These are phyloP conservation scores for Yamadazyma tumulicola DNA, from an alignment of 805 yeast species.

Conservation along the genomic window DNA sequence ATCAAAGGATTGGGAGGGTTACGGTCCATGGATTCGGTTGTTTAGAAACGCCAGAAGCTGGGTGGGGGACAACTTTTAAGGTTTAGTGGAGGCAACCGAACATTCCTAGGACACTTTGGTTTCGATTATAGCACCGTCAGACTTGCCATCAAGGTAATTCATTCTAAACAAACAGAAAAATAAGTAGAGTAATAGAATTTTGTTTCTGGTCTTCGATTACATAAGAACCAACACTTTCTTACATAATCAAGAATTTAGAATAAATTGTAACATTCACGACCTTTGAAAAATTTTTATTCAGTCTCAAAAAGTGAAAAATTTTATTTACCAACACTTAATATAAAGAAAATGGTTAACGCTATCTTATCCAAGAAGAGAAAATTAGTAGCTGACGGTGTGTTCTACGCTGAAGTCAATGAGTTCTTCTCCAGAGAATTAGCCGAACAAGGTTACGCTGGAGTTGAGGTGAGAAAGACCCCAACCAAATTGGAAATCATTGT, in stretches of 20 bases:
- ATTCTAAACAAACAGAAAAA: too few relatives aligned
- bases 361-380: slow-evolving; percentile 95
- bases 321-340: slow-evolving; percentile 7
- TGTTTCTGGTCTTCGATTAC: background rate
- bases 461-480: slow-evolving; percentile 98
- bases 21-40: slow-evolving; percentile 94
- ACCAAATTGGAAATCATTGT: slow-evolving; percentile 96
- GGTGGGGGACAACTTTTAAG: slow-evolving; percentile 55
- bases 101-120: too few relatives aligned
- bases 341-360: slow-evolving; percentile 29
- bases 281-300: slow-evolving; percentile 8
- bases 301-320: slow-evolving; percentile 1
- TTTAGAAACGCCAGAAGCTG: slow-evolving; percentile 92
- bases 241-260: slow-evolving; percentile 2
- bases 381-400: slow-evolving; percentile 99
- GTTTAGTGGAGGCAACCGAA: too few relatives aligned
- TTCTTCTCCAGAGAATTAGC: slow-evolving; percentile 99
- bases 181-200: background rate
- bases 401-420: slow-evolving; percentile 99
- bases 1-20: slow-evolving; percentile 67
- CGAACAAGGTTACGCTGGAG: slow-evolving; percentile 99
- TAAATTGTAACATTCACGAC: background rate
- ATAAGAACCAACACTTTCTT: background rate
- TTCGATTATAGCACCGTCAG: too few relatives aligned
- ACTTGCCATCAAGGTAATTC: too few relatives aligned